Percentiles rank a stretch among this genome's conserved stretches.
These are phyloP conservation scores for Phytophthora pisi DNA, from an alignment of 352 stramenopile species.

Conservation along the genomic window DNA sequence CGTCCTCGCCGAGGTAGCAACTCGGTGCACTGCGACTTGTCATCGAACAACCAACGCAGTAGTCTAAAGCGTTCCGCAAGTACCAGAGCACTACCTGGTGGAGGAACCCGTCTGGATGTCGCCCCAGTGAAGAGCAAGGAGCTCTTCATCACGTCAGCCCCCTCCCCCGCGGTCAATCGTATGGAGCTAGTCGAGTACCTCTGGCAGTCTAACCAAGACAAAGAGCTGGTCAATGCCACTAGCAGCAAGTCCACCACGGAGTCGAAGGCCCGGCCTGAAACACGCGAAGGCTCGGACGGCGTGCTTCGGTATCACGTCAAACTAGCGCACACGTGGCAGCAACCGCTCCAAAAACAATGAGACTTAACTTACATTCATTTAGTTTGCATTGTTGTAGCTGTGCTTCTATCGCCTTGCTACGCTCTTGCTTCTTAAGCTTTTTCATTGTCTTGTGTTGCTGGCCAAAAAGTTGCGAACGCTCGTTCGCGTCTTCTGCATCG, in stretches of 20 bases:
- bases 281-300: slow-evolving; percentile 12
- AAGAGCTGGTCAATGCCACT: slow-evolving; percentile 15
- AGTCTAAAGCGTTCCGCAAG: slow-evolving; percentile 9
- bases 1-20: slow-evolving; percentile 28
- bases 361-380: slow-evolving; percentile 48
- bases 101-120: slow-evolving; percentile 1
- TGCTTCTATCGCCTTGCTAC: slow-evolving; percentile 42
- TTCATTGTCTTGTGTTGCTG: slow-evolving; percentile 37
- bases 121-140: slow-evolving; percentile 25
- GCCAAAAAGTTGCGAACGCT: slow-evolving; percentile 30
- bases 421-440: slow-evolving; percentile 21
- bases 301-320: slow-evolving; percentile 69
- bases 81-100: neutral
- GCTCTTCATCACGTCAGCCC: slow-evolving; percentile 30
- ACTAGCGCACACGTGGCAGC: slow-evolving; percentile 66
- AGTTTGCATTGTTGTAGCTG: slow-evolving; percentile 13
- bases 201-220: slow-evolving; percentile 38
- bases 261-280: slow-evolving; percentile 18
- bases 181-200: slow-evolving; percentile 36
- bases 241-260: slow-evolving; percentile 6
- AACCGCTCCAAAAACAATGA: slow-evolving; percentile 25
- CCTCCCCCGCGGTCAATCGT: slow-evolving; percentile 12
- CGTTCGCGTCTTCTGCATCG: slow-evolving; percentile 36
- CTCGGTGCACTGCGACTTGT: slow-evolving; percentile 52
- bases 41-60: slow-evolving; percentile 8